Percentiles rank a stretch among this genome's conserved stretches.
Conservation (phyloP, 192 early-diverging fungal species). For the Pilaira anomala region DNA sequence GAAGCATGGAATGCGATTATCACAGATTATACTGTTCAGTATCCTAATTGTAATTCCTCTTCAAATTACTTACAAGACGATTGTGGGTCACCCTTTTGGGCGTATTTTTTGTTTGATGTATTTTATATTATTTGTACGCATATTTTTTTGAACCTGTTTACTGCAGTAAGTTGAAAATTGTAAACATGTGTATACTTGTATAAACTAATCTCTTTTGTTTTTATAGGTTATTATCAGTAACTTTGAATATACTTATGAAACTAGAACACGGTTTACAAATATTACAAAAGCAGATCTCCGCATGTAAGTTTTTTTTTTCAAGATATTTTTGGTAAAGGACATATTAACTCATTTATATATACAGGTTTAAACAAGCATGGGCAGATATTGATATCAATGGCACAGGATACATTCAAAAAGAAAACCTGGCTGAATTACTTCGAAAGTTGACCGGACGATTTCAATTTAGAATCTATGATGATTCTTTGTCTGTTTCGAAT, state of each 20-base stretch:
- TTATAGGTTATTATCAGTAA: constrained; percentile 34
- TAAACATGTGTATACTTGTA: not conserved
- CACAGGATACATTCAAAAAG: constrained; percentile 32
- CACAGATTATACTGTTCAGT: constrained; percentile 46
- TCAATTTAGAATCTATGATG: constrained; percentile 28
- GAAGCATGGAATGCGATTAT: constrained; percentile 51
- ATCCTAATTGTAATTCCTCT: constrained; percentile 49
- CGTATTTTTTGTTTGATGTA: constrained; percentile 51
- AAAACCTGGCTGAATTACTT: constrained; percentile 24
- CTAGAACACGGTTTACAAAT: constrained; percentile 29
- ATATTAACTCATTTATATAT: not conserved
- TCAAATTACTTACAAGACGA: constrained; percentile 44
- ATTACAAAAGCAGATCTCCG: constrained; percentile 32
- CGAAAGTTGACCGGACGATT: constrained; percentile 17
- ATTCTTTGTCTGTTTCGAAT: constrained; percentile 9
- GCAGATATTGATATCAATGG: constrained; percentile 33
- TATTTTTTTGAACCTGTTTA: constrained; percentile 59
- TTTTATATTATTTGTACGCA: constrained; percentile 61
- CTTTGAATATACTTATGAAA: constrained; percentile 38
- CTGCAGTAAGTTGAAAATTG: constrained; percentile 38
- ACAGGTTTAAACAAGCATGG: constrained; percentile 37
- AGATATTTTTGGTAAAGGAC: not conserved
- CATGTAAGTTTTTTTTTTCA: constrained; percentile 24
- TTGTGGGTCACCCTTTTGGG: constrained; percentile 51
- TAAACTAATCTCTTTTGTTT: not conserved